Conservation (phyloP, 257 asterid genomes). For the Eucommia ulmoides region DNA sequence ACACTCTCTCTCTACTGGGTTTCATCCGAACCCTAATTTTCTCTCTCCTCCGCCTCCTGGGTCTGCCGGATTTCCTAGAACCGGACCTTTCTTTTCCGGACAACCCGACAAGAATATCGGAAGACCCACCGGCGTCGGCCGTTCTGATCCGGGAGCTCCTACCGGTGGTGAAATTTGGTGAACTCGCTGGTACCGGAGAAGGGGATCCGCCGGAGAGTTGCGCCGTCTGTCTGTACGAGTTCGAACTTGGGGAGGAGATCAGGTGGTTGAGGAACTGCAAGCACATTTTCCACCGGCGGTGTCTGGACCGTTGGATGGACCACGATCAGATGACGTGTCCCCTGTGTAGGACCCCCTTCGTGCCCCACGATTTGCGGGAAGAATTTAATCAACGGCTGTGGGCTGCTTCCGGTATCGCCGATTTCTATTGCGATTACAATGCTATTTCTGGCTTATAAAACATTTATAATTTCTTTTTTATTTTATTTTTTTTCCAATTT, state of each 20-base stretch:
- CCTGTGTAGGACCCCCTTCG: constrained; percentile 18
- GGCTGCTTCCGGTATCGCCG: constrained; percentile 6
- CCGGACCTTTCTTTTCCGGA: constrained; percentile 5
- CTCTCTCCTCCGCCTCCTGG: constrained; percentile 10
- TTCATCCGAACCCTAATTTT: constrained; percentile 4
- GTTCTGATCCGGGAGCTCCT: constrained; percentile 19
- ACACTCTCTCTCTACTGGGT: constrained; percentile 9
- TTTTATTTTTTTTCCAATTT: not conserved
- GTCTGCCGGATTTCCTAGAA: constrained; percentile 15
- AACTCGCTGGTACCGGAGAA: constrained; percentile 1
- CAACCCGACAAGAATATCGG: constrained; percentile 2
- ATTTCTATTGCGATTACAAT: constrained; percentile 7
- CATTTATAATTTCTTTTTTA: not conserved
- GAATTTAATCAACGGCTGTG: constrained; percentile 20
- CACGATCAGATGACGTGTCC: constrained; percentile 21
- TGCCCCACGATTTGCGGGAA: constrained; percentile 13
- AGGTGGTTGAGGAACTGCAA: constrained; percentile 21
- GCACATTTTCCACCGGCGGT: constrained; percentile 21
- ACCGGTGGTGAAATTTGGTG: constrained; percentile 14
- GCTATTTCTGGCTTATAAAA: not conserved
- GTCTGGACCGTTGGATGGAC: constrained; percentile 30
- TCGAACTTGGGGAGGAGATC: constrained; percentile 20
- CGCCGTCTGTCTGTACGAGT: constrained; percentile 20
- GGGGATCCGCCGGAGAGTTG: constrained; percentile 14
- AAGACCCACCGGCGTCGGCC: constrained; percentile 14